Conservation (phyloP, 768 basidiomycete genomes). For the Hericium coralloides region DNA sequence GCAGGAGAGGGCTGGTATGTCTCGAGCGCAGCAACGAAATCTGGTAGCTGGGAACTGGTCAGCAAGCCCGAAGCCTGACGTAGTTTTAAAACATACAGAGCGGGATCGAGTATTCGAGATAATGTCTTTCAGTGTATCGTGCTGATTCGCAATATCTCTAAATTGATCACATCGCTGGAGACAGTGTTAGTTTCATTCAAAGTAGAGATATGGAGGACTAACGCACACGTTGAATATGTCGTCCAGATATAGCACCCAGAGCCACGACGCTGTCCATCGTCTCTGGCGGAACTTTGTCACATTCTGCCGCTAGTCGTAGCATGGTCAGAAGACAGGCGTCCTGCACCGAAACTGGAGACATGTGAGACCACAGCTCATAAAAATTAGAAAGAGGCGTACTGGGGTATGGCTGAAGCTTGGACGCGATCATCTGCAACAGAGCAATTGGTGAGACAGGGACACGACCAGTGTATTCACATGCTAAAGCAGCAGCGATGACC, state of each 20-base stretch:
- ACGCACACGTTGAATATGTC: constrained; percentile 50
- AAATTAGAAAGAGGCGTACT: constrained; percentile 28
- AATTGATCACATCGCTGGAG: constrained; percentile 68
- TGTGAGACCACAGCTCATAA: constrained; percentile 1
- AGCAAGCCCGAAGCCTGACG: constrained; percentile 1
- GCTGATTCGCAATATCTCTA: constrained; percentile 36
- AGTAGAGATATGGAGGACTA: constrained; percentile 11
- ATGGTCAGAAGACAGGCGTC: constrained; percentile 67
- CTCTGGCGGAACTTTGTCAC: constrained; percentile 41
- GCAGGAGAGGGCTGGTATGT: constrained; percentile 2
- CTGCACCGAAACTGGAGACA: constrained; percentile 50
- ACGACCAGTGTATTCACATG: constrained; percentile 49
- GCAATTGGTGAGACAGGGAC: constrained; percentile 41
- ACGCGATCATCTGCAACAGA: constrained; percentile 38
- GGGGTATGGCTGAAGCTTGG: constrained; percentile 30
- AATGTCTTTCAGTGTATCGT: constrained; percentile 36
- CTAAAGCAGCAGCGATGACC: constrained; percentile 59
- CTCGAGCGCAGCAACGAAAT: constrained; percentile 49
- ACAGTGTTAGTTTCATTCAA: neutral
- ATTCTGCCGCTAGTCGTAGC: constrained; percentile 55
- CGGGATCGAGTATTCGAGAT: constrained; percentile 40
- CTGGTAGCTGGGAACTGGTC: constrained; percentile 48
- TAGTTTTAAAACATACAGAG: constrained; percentile 35
- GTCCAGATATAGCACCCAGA: constrained; percentile 34
- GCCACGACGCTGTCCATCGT: constrained; percentile 33